A percentile compares a stretch with the other conserved stretches of the same genome.
phyloP scores from a whole-genome alignment of 768 basidiomycete genomes.

The Chiua virens region DNA sequence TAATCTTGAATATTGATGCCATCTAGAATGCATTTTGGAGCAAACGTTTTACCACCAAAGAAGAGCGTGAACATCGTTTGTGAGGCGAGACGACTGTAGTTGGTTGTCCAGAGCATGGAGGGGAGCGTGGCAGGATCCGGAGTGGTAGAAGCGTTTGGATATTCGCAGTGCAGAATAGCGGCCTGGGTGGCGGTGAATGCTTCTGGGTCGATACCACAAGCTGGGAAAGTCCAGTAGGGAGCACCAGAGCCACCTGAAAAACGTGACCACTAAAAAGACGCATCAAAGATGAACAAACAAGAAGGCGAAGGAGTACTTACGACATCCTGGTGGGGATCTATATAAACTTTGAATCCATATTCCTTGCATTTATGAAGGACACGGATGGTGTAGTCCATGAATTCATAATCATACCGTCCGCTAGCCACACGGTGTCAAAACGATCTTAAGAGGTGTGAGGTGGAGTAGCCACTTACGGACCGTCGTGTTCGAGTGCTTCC shows the following conservation, averaged over 20 bases:
- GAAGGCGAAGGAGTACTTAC: conserved; percentile 47
- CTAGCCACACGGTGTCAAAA: conserved; percentile 39
- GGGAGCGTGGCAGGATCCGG: conserved; percentile 80
- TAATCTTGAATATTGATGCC: conserved; percentile 91
- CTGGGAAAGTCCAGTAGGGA: conserved; percentile 89
- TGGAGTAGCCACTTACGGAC: conserved; percentile 70
- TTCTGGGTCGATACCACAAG: conserved; percentile 87
- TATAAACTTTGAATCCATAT: conserved; percentile 86
- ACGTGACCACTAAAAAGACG: conserved; percentile 75
- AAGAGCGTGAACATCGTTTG: conserved; percentile 94
- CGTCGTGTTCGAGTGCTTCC: conserved; percentile 77
- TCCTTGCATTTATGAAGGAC: conserved; percentile 88
- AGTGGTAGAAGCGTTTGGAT: conserved; percentile 52
- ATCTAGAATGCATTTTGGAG: conserved; percentile 88
- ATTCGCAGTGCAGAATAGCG: conserved; percentile 88
- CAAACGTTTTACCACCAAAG: conserved; percentile 86
- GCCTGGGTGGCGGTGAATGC: conserved; percentile 84
- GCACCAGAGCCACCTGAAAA: conserved; percentile 96
- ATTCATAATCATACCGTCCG: conserved; percentile 86
- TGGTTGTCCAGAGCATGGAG: conserved; percentile 96
- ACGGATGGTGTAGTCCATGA: conserved; percentile 87
- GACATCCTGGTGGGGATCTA: conserved; percentile 96
- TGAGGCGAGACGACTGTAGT: conserved; percentile 84
- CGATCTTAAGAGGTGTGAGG: neutral
- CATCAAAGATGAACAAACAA: neutral